A percentile compares a stretch with the other conserved stretches of the same genome.
These are phyloP conservation scores for Erigeron canadensis DNA, from an alignment of 129 eudicot species.

Conservation along the genomic window DNA sequence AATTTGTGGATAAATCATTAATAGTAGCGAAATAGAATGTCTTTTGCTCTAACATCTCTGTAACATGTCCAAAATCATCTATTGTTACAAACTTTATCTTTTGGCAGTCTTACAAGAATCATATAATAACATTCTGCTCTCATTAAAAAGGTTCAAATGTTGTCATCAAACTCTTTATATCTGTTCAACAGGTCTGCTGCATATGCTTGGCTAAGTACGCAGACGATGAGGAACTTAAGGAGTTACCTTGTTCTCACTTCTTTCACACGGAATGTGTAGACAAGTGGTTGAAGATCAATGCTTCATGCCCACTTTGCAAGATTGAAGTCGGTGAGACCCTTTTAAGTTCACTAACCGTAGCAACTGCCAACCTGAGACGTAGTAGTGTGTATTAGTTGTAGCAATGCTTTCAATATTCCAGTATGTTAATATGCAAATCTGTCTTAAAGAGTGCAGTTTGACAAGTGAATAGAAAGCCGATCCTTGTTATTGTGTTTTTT, in stretches of 20 bases:
- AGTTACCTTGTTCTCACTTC: slow-evolving; percentile 80
- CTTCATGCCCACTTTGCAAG: slow-evolving; percentile 88
- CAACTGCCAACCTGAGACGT: slow-evolving; percentile 60
- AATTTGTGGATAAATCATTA: background rate
- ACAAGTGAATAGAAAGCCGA: background rate
- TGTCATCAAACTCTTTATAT: background rate
- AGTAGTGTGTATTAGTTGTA: slow-evolving; percentile 32
- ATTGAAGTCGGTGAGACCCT: slow-evolving; percentile 84
- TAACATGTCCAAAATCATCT: background rate
- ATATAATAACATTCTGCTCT: background rate
- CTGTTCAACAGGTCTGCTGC: slow-evolving; percentile 68
- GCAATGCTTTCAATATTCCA: background rate
- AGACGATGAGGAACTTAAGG: slow-evolving; percentile 85
- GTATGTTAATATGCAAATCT: slow-evolving; percentile 3
- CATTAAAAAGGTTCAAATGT: no score
- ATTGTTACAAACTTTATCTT: background rate
- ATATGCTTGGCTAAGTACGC: slow-evolving; percentile 86
- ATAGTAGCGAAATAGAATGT: background rate
- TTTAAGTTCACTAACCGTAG: slow-evolving; percentile 56
- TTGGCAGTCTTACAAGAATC: background rate
- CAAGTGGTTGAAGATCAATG: slow-evolving; percentile 90
- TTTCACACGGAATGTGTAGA: slow-evolving; percentile 93
- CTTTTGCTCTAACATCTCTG: background rate
- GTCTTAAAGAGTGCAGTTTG: background rate
- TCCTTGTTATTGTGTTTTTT: no score